Evolutionary conservation across 176 grass and related monocot genomes (phyloP), one percentile per base, ranked within the genome.

Genomic region (Panicum miliaceum): DNA sequence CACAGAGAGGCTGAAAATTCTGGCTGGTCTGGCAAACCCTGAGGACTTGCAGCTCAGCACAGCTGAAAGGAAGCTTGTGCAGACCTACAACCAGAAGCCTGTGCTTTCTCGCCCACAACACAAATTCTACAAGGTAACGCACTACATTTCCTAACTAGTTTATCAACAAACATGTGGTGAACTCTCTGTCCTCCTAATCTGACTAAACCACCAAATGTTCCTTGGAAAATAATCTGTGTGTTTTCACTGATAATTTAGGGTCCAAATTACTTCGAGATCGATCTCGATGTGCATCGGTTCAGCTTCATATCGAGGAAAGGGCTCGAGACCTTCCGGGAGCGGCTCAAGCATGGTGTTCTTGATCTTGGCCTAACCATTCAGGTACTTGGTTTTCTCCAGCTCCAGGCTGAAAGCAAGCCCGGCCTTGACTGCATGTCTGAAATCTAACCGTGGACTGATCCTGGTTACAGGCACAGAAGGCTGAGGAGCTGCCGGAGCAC

Each of bases 221-320:
- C 19, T 26, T 3, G 25, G 48, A 90, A 83, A 82, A 71, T 74
- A 41, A 34, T 48, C 12, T 59, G 23, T 71, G 0, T 59, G 4
- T 85, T 27, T 77, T 85, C 20, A 59, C 81, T 85, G 20, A 38
- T 82, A 79, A 78, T 92, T 36, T 14, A 95, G 96, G 93, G 89
- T 80, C 81, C 96, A 54, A 95, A 98, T 87, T 98, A 98, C 87
- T 95, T 98, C 46, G 96, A 98, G 90, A 94, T 98, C 12, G 93
- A 98, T 58, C 64, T 95, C 23, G 96, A 98, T 85, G 89, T 98
- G 37, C 93, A 98, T 78, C 93, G 91, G 18, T 98, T 94, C 82
- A 96, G 91, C 85, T 94, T 85, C 81, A 90, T 98, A 85, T 94
- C 93, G 34, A 86, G 96, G 29, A 94, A 92, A 88, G 93, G 93